phyloP scores from a whole-genome alignment of 495 filamentous ascomycete species.

The Xylaria bambusicola region DNA sequence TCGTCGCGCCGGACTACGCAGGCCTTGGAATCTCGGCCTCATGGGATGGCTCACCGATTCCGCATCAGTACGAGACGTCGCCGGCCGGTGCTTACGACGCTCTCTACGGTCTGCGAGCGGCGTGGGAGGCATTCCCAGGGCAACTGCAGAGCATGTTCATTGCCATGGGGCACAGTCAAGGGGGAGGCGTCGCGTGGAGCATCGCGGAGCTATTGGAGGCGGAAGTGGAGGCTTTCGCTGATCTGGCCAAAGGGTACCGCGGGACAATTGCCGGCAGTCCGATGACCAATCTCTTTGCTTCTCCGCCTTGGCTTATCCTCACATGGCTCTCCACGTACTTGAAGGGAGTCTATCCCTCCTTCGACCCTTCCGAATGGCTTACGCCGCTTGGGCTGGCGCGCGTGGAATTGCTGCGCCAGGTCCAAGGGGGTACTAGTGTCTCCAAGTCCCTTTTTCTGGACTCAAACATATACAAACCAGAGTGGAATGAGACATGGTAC shows the following conservation, averaged over 20 bases:
- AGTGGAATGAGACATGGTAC: slow-evolving; percentile 25
- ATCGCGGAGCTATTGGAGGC: slow-evolving; percentile 43
- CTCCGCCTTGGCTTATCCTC: slow-evolving; percentile 17
- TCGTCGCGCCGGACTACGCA: slow-evolving; percentile 59
- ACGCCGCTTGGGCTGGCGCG: slow-evolving; percentile 32
- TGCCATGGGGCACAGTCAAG: slow-evolving; percentile 52
- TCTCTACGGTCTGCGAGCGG: slow-evolving; percentile 47
- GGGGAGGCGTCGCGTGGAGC: slow-evolving; percentile 49
- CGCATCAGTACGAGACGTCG: slow-evolving; percentile 44
- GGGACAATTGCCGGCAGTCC: slow-evolving; percentile 46
- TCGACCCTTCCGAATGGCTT: slow-evolving; percentile 30
- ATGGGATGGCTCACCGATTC: slow-evolving; percentile 37
- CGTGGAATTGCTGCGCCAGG: slow-evolving; percentile 32
- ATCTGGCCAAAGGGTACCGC: slow-evolving; percentile 40
- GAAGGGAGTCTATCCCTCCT: slow-evolving; percentile 17
- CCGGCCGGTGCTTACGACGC: slow-evolving; percentile 46
- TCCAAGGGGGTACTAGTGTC: slow-evolving; percentile 31
- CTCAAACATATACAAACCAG: neutral
- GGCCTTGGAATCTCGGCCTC: slow-evolving; percentile 51
- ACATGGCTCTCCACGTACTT: slow-evolving; percentile 23
- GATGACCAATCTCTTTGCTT: slow-evolving; percentile 32
- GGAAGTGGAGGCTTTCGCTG: slow-evolving; percentile 3
- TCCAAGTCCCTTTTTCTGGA: slow-evolving; percentile 30
- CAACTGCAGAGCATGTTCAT: slow-evolving; percentile 42
- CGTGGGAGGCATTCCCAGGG: slow-evolving; percentile 41